phyloP scores from a whole-genome alignment of 2,329 filamentous ascomycete species.

The Neonectria neomacrospora region DNA sequence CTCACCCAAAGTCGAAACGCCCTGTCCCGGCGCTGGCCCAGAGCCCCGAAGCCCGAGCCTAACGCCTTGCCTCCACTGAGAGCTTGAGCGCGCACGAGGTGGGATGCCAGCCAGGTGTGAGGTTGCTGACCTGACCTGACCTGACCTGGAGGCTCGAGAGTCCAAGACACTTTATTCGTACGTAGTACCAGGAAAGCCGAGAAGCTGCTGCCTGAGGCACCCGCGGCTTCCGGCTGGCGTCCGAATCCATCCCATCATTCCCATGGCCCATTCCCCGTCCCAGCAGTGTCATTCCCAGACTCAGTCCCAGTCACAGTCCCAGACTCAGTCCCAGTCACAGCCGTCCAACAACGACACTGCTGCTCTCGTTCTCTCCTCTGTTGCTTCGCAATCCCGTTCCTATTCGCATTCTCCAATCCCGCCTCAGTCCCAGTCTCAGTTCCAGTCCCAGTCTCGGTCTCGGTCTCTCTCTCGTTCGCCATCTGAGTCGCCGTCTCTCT shows the following conservation, averaged over 20 bases:
- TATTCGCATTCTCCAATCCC: slow-evolving; percentile 5
- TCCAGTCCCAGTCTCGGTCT: not conserved
- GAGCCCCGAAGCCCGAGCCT: not conserved
- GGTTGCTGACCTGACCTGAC: slow-evolving; percentile 8
- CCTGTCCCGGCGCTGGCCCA: slow-evolving; percentile 7
- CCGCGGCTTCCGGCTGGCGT: not conserved
- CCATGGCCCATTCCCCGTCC: slow-evolving; percentile 42
- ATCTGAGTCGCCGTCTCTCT: slow-evolving; percentile 13
- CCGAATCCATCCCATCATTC: slow-evolving; percentile 33
- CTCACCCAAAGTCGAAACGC: slow-evolving; percentile 9
- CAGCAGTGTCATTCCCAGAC: slow-evolving; percentile 40
- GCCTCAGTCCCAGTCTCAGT: not conserved
- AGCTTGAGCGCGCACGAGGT: slow-evolving; percentile 34
- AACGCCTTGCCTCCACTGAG: not conserved
- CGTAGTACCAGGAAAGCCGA: not conserved
- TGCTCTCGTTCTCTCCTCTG: slow-evolving; percentile 18
- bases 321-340: slow-evolving; percentile 31
- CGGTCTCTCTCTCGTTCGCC: slow-evolving; percentile 5
- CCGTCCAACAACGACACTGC: slow-evolving; percentile 34
- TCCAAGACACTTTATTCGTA: not conserved
- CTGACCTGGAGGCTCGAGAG: not conserved
- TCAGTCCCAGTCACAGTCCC: too few relatives aligned
- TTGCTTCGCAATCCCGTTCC: slow-evolving; percentile 4
- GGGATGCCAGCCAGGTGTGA: slow-evolving; percentile 29
- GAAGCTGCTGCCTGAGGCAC: slow-evolving; percentile 22